Evolutionary conservation across 2,329 filamentous ascomycete species (phyloP).

Genomic region (Chrysoporthe austroafricana): DNA sequence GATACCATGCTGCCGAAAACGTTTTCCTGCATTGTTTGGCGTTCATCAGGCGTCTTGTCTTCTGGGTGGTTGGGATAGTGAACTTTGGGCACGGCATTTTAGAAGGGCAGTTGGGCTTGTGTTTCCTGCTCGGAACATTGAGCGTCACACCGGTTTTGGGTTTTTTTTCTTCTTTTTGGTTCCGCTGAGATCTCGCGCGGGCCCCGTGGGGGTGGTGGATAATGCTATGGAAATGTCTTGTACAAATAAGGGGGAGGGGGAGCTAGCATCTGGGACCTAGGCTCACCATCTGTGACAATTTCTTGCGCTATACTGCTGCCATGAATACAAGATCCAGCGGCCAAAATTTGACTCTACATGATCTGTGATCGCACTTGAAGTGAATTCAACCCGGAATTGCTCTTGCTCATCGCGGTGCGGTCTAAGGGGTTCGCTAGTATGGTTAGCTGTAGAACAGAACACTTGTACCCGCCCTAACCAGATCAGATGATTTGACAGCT

Average conservation of each 20-base stretch:
- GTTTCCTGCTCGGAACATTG: neutral
- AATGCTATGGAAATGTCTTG: neutral
- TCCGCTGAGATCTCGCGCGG: neutral
- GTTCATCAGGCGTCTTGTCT: slow-evolving; percentile 12
- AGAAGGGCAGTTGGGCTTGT: slow-evolving; percentile 8
- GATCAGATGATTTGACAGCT: no score
- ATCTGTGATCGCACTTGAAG: neutral
- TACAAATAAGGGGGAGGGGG: neutral
- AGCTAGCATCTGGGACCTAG: neutral
- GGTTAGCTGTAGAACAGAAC: no score
- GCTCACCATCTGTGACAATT: neutral
- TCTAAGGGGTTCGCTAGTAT: no score
- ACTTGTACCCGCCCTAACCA: neutral
- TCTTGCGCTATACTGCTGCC: neutral
- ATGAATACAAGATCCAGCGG: neutral
- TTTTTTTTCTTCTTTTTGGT: neutral
- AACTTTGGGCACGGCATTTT: neutral
- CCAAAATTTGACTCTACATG: neutral
- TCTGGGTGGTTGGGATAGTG: neutral
- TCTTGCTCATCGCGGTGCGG: neutral
- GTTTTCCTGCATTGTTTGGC: slow-evolving; percentile 23
- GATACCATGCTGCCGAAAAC: slow-evolving; percentile 25
- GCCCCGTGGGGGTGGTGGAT: neutral
- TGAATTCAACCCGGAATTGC: neutral
- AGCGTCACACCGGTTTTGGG: neutral